Evolutionary conservation across 73 alveolate genomes (phyloP), one percentile per base, ranked within the genome.

Genomic region (Paramecium sexaurelia): DNA sequence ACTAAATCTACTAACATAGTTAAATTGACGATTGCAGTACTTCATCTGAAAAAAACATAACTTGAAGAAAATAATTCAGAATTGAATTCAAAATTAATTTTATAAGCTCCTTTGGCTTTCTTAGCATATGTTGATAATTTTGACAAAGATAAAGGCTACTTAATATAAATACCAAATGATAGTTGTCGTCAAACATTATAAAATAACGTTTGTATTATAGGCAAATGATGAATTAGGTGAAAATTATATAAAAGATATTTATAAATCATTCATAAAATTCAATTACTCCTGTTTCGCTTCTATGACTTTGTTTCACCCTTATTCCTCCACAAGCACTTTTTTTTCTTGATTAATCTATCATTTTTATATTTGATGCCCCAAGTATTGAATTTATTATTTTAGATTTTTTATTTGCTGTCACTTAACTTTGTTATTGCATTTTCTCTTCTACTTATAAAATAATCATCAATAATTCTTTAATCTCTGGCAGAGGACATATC

Each of bases 211-310:
- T 78, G 90, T 78, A 39, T 78, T 78, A 39, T 78, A 36, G 90
- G 90, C 39, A 39, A 27, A 41, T 73, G 87, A 73, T 73, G 2
- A 51, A 51, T 27, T 9, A 36, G 11, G 26, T 61, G 83, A 71
- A 11, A 37, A 71, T 35, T 71, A 32, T 32, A 40, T 36, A 40
- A 71, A 71, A 71, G 43, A 35, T 27, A 37, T 35, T 27, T 71
- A 22, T 33, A 71, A 19, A 71, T 35, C 86, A 71, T 35, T 71
- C 86, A 71, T 35, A 71, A 71, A 71, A 71, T n/a, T 71, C 86
- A 29, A 71, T 37, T 71, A 71, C 86, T 71, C 86, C 86, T 27
- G 86, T 37, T 10, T 71, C 86, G 35, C 86, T 71, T 71, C 86
- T 71, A 36, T 71, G 86, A 35, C 57, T 71, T 36, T 32, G 22